Percentiles rank a stretch among this genome's conserved stretches.
phyloP scores from a whole-genome alignment of 1,139 yeast genomes.

The Zygosaccharomyces pseudobailii region DNA sequence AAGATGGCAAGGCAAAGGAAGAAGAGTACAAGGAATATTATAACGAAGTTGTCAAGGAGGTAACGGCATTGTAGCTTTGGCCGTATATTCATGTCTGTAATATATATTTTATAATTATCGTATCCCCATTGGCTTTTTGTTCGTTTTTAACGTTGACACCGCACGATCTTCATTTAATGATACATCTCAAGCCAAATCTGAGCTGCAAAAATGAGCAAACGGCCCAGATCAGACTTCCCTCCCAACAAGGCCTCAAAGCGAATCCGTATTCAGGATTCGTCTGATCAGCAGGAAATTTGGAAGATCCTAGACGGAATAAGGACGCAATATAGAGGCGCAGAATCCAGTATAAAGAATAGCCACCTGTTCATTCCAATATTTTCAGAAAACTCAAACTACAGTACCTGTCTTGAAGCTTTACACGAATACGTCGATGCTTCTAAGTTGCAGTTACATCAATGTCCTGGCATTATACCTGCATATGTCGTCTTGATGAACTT shows the following conservation, averaged over 20 bases:
- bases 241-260: neutral
- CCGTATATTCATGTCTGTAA: neutral
- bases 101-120: neutral
- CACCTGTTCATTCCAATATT: slow-evolving; percentile 17
- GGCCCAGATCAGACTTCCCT: neutral
- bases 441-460: slow-evolving; percentile 11
- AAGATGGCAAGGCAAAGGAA: slow-evolving; percentile 73
- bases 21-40: slow-evolving; percentile 85
- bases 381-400: slow-evolving; percentile 4
- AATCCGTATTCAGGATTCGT: slow-evolving; percentile 3
- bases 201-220: neutral
- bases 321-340: slow-evolving; percentile 12
- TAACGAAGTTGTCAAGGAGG: slow-evolving; percentile 94
- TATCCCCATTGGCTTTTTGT: neutral
- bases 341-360: slow-evolving; percentile 17
- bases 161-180: neutral
- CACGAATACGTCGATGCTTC: slow-evolving; percentile 16
- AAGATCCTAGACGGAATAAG: slow-evolving; percentile 22
- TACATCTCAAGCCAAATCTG: neutral
- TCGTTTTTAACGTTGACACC: neutral
- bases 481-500: slow-evolving; percentile 18
- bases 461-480: neutral
- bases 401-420: slow-evolving; percentile 15
- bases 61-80: slow-evolving; percentile 35
- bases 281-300: slow-evolving; percentile 26